Evolutionary conservation across 2,329 filamentous ascomycete species (phyloP).

Genomic region (Triangularia setosa): DNA sequence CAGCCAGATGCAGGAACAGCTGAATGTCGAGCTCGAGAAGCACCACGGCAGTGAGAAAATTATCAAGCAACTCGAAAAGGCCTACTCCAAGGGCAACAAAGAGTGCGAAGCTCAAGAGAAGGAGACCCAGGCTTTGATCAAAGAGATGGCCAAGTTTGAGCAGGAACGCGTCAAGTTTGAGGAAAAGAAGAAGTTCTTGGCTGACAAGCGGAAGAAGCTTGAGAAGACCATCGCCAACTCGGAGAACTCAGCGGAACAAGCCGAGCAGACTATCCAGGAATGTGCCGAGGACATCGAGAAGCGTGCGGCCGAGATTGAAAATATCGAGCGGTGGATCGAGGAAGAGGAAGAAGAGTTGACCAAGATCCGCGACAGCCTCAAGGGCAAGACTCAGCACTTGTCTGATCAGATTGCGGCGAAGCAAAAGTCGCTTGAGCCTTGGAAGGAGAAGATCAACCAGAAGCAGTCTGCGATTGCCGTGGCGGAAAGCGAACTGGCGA

Average conservation of each 20-base stretch:
- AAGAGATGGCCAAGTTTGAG: conserved; percentile 89
- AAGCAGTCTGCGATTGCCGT: conserved; percentile 93
- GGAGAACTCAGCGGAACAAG: conserved; percentile 69
- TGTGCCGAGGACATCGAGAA: conserved; percentile 74
- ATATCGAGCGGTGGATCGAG: conserved; percentile 72
- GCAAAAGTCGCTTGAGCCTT: conserved; percentile 92
- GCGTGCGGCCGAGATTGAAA: conserved; percentile 67
- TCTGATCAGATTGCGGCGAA: conserved; percentile 89
- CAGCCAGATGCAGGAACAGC: conserved; percentile 79
- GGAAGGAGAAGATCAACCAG: conserved; percentile 95
- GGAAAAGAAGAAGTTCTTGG: conserved; percentile 93
- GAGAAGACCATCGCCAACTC: conserved; percentile 81
- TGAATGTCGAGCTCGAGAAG: conserved; percentile 85
- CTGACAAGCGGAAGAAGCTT: conserved; percentile 88
- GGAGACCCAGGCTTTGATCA: conserved; percentile 70
- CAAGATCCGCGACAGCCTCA: conserved; percentile 79
- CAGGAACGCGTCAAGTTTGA: conserved; percentile 97
- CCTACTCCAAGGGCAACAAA: conserved; percentile 76
- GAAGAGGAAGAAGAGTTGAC: conserved; percentile 77
- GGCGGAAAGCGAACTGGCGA: conserved; percentile 89
- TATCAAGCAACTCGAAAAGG: conserved; percentile 84
- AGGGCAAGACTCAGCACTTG: conserved; percentile 92
- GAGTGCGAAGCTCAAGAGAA: conserved; percentile 82
- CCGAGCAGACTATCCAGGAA: conserved; percentile 72
- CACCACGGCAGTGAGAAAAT: conserved; percentile 84